These are phyloP conservation scores for Punctularia strigosozonata DNA, from an alignment of 768 basidiomycete species.

Conservation along the genomic window DNA sequence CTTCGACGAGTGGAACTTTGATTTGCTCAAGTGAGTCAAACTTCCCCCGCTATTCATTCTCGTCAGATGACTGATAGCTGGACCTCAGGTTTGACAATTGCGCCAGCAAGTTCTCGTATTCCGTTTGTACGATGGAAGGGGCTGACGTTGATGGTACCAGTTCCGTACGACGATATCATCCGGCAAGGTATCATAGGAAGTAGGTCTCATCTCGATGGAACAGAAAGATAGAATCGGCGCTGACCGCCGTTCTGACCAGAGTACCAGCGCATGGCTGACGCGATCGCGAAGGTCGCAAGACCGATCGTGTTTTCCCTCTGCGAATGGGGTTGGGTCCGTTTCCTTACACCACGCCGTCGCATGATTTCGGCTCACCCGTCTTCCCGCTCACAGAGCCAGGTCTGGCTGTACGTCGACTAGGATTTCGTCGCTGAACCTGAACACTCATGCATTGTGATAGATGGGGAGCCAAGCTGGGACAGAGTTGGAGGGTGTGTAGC, in stretches of 20 bases:
- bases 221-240: too few species aligned
- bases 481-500: slow-evolving; percentile 47
- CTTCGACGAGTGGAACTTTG: slow-evolving; percentile 52
- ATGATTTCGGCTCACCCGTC: neutral
- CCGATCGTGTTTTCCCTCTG: slow-evolving; percentile 52
- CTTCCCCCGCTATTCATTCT: slow-evolving; percentile 1
- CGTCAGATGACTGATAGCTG: neutral
- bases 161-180: slow-evolving; percentile 45
- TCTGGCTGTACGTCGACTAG: slow-evolving; percentile 2
- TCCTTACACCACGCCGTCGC: neutral
- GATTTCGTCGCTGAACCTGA: neutral
- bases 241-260: slow-evolving; percentile 22
- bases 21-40: slow-evolving; percentile 48
- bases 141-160: slow-evolving; percentile 15
- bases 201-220: slow-evolving; percentile 15
- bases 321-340: slow-evolving; percentile 51
- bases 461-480: slow-evolving; percentile 48
- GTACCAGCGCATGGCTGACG: slow-evolving; percentile 48
- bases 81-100: slow-evolving; percentile 46
- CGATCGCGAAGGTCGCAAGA: slow-evolving; percentile 37
- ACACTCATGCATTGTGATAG: slow-evolving; percentile 22
- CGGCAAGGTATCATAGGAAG: slow-evolving; percentile 45
- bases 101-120: slow-evolving; percentile 25
- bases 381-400: slow-evolving; percentile 9
- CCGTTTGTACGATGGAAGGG: neutral